Percentiles rank a stretch among this genome's conserved stretches.
Evolutionary conservation across 768 basidiomycete genomes (phyloP).

Genomic region (Mycena rebaudengoi): DNA sequence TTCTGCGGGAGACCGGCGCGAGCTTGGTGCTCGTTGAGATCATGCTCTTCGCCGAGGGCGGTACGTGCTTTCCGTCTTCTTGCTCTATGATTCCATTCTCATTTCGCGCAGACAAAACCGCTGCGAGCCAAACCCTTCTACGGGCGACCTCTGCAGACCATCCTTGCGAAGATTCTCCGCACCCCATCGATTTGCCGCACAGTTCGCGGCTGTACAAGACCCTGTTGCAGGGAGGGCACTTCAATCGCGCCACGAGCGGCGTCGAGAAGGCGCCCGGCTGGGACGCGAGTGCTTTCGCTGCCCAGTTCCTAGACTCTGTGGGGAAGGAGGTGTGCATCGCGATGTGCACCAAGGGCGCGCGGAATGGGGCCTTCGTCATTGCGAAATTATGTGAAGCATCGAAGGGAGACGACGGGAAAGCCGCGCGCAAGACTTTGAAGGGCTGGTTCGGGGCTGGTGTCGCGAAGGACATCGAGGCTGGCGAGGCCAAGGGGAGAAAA

Average conservation of each 20-base stretch:
- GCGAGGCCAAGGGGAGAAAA: conserved; percentile 74
- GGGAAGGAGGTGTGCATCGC: conserved; percentile 58
- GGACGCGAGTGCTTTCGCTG: conserved; percentile 68
- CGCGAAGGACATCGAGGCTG: conserved; percentile 55
- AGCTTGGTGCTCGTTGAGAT: conserved; percentile 82
- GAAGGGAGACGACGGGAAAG: conserved; percentile 45
- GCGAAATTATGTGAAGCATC: conserved; percentile 76
- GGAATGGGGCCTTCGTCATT: conserved; percentile 78
- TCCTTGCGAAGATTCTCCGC: conserved; percentile 56
- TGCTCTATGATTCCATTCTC: not conserved
- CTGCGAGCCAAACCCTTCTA: conserved; percentile 68
- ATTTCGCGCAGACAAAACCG: conserved; percentile 74
- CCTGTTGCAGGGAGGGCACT: conserved; percentile 92
- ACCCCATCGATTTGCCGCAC: conserved; percentile 85
- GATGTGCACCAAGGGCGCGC: conserved; percentile 63
- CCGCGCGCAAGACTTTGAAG: conserved; percentile 55
- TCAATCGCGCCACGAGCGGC: conserved; percentile 64
- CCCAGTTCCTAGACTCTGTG: conserved; percentile 61
- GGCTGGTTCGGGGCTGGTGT: conserved; percentile 66
- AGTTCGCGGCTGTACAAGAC: conserved; percentile 88
- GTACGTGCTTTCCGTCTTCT: conserved; percentile 52
- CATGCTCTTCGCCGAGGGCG: conserved; percentile 87
- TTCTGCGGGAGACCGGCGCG: conserved; percentile 80
- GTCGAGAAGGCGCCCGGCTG: conserved; percentile 64
- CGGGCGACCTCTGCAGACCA: conserved; percentile 62